These are phyloP conservation scores for Debaryomyces sp. DNA, from an alignment of 1,139 yeast species.

Conservation along the genomic window DNA sequence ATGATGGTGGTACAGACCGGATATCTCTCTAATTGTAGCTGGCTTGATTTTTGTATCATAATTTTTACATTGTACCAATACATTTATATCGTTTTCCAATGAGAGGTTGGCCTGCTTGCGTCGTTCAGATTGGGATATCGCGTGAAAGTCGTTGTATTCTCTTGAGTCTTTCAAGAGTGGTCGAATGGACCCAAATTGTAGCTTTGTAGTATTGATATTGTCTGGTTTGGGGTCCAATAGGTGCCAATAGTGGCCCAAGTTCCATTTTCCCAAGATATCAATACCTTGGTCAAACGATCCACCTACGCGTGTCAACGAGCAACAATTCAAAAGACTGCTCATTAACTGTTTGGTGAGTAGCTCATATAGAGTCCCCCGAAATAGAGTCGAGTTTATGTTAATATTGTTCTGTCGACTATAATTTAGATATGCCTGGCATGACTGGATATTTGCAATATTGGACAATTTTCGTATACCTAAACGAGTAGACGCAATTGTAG, in stretches of 20 bases:
- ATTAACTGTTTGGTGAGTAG: conserved; percentile 54
- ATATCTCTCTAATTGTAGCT: conserved; percentile 55
- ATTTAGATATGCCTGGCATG: conserved; percentile 31
- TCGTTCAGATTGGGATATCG: neutral
- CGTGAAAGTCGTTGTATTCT: conserved; percentile 15
- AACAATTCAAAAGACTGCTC: conserved; percentile 41
- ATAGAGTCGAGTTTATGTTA: conserved; percentile 46
- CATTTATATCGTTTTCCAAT: conserved; percentile 29
- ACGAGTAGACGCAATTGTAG: neutral
- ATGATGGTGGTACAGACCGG: conserved; percentile 56
- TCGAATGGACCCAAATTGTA: conserved; percentile 5
- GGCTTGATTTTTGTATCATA: conserved; percentile 51
- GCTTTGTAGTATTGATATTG: conserved; percentile 8
- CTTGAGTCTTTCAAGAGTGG: conserved; percentile 20
- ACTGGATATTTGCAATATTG: conserved; percentile 14
- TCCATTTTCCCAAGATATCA: conserved; percentile 68
- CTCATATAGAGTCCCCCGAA: conserved; percentile 74
- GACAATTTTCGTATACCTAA: neutral
- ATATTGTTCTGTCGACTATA: conserved; percentile 28
- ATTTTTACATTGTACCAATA: conserved; percentile 64
- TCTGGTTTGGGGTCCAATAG: neutral
- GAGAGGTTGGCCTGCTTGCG: conserved; percentile 16
- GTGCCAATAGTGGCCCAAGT: conserved; percentile 34
- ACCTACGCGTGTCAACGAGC: conserved; percentile 49
- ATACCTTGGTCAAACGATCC: conserved; percentile 77